phyloP scores from a whole-genome alignment of 2,329 filamentous ascomycete species.

The Ophiognomonia clavigignenti-juglandacearum region DNA sequence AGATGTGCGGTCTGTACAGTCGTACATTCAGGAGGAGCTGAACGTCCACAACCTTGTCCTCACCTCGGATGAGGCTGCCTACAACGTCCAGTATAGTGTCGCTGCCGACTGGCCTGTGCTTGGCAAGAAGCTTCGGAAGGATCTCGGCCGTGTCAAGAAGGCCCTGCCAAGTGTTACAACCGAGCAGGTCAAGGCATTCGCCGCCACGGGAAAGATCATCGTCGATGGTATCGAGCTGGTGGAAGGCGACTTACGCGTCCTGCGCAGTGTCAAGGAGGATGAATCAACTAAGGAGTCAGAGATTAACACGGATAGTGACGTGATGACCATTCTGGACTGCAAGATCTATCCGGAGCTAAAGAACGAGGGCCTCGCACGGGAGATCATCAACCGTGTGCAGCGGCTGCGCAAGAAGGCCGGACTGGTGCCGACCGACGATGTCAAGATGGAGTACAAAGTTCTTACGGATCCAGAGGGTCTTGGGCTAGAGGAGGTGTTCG shows the following conservation, averaged over 20 bases:
- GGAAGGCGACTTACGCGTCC: conserved; percentile 78
- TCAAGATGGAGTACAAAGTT: conserved; percentile 89
- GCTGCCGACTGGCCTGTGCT: conserved; percentile 89
- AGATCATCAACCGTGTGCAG: conserved; percentile 92
- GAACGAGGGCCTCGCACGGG: conserved; percentile 76
- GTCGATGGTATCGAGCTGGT: conserved; percentile 84
- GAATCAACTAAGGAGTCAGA: conserved; percentile 70
- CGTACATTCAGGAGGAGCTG: conserved; percentile 87
- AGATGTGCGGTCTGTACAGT: conserved; percentile 78
- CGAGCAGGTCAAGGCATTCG: conserved; percentile 75
- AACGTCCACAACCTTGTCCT: conserved; percentile 84
- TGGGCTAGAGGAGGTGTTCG: conserved; percentile 66
- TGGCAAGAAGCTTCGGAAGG: conserved; percentile 96
- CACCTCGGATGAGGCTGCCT: conserved; percentile 81
- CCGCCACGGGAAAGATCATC: conserved; percentile 66
- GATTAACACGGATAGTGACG: conserved; percentile 82
- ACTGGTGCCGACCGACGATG: conserved; percentile 84
- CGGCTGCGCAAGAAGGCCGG: conserved; percentile 90
- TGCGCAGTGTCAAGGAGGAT: conserved; percentile 71
- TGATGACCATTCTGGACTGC: conserved; percentile 80
- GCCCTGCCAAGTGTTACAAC: conserved; percentile 74
- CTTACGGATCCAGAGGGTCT: conserved; percentile 73
- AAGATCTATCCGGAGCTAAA: conserved; percentile 71
- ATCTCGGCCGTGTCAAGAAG: conserved; percentile 86
- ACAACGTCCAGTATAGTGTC: conserved; percentile 88